Conservation (phyloP, 2,329 filamentous ascomycete species). For the Moelleriella libera region DNA sequence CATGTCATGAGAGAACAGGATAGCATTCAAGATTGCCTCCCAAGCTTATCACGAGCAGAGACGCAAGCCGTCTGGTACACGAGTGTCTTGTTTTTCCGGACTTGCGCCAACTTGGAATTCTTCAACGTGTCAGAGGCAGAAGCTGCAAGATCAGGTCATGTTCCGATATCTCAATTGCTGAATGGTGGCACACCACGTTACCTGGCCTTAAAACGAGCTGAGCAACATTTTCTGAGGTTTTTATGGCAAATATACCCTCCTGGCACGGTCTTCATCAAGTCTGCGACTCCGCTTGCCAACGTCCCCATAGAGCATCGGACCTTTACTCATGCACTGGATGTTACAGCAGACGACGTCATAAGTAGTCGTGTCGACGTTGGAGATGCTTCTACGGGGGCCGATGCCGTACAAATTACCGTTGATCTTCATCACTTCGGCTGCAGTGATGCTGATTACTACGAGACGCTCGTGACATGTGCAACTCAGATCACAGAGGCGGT, state of each 20-base stretch:
- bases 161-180: not conserved
- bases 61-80: conserved; percentile 43
- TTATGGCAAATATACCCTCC: conserved; percentile 44
- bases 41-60: conserved; percentile 37
- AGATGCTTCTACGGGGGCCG: conserved; percentile 49
- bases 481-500: conserved; percentile 42
- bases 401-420: conserved; percentile 51
- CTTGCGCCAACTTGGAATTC: conserved; percentile 62
- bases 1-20: conserved; percentile 52
- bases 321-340: conserved; percentile 54
- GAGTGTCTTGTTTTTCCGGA: conserved; percentile 43
- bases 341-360: conserved; percentile 42
- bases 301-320: conserved; percentile 44
- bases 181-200: conserved; percentile 37
- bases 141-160: not conserved
- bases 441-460: conserved; percentile 5
- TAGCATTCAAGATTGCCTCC: conserved; percentile 50
- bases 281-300: conserved; percentile 50
- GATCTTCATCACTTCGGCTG: conserved; percentile 19
- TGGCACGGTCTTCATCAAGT: conserved; percentile 42
- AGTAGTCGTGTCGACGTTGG: conserved; percentile 43
- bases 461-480: conserved; percentile 18
- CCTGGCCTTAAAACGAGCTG: conserved; percentile 51
- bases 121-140: conserved; percentile 53
- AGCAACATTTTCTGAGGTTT: conserved; percentile 57